Evolutionary conservation across 768 basidiomycete genomes (phyloP).

Genomic region (Lentinula sp.): DNA sequence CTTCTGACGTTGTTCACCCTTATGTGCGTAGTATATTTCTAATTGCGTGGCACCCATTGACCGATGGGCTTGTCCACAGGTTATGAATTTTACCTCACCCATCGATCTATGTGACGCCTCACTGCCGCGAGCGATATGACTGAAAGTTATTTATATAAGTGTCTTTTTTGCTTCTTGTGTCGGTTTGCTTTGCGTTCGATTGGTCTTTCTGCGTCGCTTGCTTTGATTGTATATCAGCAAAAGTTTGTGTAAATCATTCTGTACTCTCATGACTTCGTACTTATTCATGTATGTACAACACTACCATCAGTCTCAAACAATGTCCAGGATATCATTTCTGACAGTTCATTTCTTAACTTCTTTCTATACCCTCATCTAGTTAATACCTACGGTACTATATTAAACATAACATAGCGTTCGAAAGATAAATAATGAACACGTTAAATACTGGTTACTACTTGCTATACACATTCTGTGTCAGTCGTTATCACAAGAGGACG

Average conservation of each 20-base stretch:
- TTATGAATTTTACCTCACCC: constrained; percentile 32
- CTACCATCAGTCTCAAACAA: no score
- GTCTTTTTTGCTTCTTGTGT: background rate
- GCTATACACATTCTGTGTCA: no score
- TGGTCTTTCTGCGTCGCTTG: background rate
- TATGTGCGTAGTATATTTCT: constrained; percentile 8
- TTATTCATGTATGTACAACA: background rate
- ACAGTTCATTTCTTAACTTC: background rate
- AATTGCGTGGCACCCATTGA: constrained; percentile 10
- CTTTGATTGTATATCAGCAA: background rate
- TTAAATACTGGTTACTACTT: no score
- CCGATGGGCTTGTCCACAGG: constrained; percentile 12
- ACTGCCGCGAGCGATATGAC: background rate
- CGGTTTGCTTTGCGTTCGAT: background rate
- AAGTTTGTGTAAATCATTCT: background rate
- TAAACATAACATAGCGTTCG: background rate
- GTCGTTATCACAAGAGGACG: no score
- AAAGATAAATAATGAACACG: background rate
- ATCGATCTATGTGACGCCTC: constrained; percentile 18
- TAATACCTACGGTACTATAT: background rate
- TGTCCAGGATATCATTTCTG: no score
- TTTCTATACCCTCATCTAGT: background rate
- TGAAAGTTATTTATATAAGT: background rate
- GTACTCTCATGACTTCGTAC: background rate
- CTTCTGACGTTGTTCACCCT: constrained; percentile 7